phyloP scores from a whole-genome alignment of 306 rosid species.

The Trifolium fragiferum region DNA sequence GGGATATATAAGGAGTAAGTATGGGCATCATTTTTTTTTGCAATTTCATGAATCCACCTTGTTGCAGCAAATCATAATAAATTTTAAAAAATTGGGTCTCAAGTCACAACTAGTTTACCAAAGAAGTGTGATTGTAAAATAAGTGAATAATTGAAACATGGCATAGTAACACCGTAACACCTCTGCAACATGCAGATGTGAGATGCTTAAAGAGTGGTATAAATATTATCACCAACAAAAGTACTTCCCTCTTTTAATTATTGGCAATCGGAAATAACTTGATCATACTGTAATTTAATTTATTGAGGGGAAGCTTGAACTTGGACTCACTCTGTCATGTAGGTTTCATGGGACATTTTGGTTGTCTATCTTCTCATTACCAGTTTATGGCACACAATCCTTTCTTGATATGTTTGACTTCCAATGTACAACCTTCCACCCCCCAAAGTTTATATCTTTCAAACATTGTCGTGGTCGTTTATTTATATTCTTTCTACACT shows the following conservation, averaged over 20 bases:
- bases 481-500: background rate
- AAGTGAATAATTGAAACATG: background rate
- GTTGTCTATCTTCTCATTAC: background rate
- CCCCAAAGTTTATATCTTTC: background rate
- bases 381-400: background rate
- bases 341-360: background rate
- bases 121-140: background rate
- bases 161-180: background rate
- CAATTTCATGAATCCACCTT: slow-evolving; percentile 12
- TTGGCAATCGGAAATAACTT: background rate
- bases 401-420: background rate
- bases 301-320: background rate
- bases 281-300: no score
- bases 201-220: background rate
- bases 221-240: background rate
- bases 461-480: background rate
- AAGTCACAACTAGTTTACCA: background rate
- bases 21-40: background rate
- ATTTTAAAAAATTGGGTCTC: background rate
- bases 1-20: slow-evolving; percentile 77
- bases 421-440: background rate
- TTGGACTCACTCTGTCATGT: background rate
- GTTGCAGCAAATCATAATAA: slow-evolving; percentile 10
- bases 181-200: slow-evolving; percentile 7
- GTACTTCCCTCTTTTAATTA: background rate